These are phyloP conservation scores for Ceratobasidium sp. DNA, from an alignment of 1,284 basidiomycete species.

Conservation along the genomic window DNA sequence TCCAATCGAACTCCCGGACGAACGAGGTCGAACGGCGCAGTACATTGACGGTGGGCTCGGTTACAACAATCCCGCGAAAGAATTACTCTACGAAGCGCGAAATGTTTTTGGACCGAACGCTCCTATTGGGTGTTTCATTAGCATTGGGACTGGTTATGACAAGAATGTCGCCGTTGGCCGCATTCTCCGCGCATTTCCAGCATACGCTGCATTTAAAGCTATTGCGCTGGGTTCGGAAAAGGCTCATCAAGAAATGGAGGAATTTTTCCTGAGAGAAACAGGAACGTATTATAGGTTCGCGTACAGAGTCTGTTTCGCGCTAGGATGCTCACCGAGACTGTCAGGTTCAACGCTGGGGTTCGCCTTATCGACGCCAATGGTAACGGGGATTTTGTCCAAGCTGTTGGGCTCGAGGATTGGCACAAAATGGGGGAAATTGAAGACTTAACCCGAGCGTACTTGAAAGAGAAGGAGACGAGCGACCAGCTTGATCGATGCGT, in stretches of 20 bases:
- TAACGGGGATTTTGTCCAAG: constrained; percentile 25
- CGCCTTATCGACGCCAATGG: constrained; percentile 7
- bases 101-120: constrained; percentile 24
- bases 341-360: constrained; percentile 28
- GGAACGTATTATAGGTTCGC: constrained; percentile 18
- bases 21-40: background rate
- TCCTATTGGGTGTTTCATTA: constrained; percentile 24
- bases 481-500: background rate
- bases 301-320: background rate
- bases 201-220: constrained; percentile 20
- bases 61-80: constrained; percentile 28
- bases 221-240: constrained; percentile 12
- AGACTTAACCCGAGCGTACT: background rate
- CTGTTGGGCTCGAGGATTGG: constrained; percentile 24
- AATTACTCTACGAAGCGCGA: constrained; percentile 32
- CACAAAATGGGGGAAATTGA: constrained; percentile 20
- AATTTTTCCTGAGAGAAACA: constrained; percentile 2
- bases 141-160: constrained; percentile 27
- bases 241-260: constrained; percentile 13
- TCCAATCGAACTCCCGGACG: constrained; percentile 19
- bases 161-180: background rate
- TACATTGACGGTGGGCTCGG: constrained; percentile 33
- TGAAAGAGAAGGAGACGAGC: background rate
- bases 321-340: background rate
- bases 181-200: background rate